A percentile compares a stretch with the other conserved stretches of the same genome.
These are phyloP conservation scores for Isabelozyma gotoi DNA, from an alignment of 805 yeast species.

Conservation along the genomic window DNA sequence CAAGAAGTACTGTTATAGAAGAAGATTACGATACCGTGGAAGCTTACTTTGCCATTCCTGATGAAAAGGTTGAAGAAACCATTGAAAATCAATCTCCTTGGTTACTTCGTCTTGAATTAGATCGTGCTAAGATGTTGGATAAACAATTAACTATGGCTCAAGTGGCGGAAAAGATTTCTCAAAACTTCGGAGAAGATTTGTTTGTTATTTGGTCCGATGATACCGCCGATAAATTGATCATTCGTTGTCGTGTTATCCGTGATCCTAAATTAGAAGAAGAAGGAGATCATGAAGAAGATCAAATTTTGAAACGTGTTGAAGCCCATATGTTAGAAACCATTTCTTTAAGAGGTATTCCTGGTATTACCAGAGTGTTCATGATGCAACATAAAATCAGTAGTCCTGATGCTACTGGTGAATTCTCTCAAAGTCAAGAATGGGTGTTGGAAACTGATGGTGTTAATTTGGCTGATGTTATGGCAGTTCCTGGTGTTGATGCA, in stretches of 20 bases:
- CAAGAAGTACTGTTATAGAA: slow-evolving; percentile 91
- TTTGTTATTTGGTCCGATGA: slow-evolving; percentile 99
- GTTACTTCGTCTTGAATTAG: slow-evolving; percentile 93
- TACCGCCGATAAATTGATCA: slow-evolving; percentile 92
- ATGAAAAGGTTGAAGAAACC: slow-evolving; percentile 93
- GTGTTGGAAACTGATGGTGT: slow-evolving; percentile 99
- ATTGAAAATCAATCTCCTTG: slow-evolving; percentile 96
- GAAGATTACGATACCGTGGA: slow-evolving; percentile 97
- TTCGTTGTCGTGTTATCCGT: slow-evolving; percentile 97
- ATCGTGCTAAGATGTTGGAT: slow-evolving; percentile 98
- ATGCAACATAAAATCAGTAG: slow-evolving; percentile 75
- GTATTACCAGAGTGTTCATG: slow-evolving; percentile 87
- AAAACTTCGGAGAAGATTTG: slow-evolving; percentile 89
- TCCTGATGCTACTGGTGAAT: slow-evolving; percentile 84
- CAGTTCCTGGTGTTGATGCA: slow-evolving; percentile 92
- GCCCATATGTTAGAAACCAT: slow-evolving; percentile 95
- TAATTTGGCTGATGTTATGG: slow-evolving; percentile 90
- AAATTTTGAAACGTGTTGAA: slow-evolving; percentile 90
- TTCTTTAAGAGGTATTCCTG: slow-evolving; percentile 92
- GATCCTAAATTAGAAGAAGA: slow-evolving; percentile 96
- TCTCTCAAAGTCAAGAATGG: slow-evolving; percentile 90
- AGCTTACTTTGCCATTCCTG: slow-evolving; percentile 96
- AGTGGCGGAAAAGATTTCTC: slow-evolving; percentile 93
- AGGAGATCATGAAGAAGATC: slow-evolving; percentile 94
- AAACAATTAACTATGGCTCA: slow-evolving; percentile 97